phyloP scores from a whole-genome alignment of 2,329 filamentous ascomycete species.

The Emydomyces testavorans region DNA sequence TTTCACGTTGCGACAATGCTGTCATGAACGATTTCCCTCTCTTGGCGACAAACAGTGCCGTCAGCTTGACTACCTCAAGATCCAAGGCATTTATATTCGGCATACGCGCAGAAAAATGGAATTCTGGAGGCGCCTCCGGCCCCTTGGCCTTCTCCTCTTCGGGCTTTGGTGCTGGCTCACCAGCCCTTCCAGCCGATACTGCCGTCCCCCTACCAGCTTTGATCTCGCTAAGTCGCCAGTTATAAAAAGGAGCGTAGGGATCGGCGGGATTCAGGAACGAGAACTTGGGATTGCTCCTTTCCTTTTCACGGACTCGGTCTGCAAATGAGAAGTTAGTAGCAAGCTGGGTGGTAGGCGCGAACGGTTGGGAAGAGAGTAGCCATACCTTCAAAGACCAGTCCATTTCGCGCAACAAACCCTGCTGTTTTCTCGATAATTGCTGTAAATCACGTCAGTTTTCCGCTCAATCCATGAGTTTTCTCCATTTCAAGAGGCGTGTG shows the following conservation, averaged over 20 bases:
- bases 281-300: constrained; percentile 77
- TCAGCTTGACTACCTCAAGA: constrained; percentile 60
- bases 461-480: not conserved
- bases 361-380: not conserved
- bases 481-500: not conserved
- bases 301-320: constrained; percentile 74
- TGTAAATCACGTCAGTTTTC: constrained; percentile 26
- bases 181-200: constrained; percentile 61
- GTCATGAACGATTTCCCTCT: constrained; percentile 90
- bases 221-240: constrained; percentile 82
- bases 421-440: constrained; percentile 85
- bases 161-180: constrained; percentile 46
- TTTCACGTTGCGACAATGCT: constrained; percentile 73
- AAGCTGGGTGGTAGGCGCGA: not conserved
- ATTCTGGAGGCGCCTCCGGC: constrained; percentile 73
- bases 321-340: constrained; percentile 2
- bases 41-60: constrained; percentile 83
- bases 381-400: constrained; percentile 53
- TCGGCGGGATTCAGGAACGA: constrained; percentile 72
- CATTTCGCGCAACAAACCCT: constrained; percentile 67
- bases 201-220: constrained; percentile 69
- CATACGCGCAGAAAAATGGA: constrained; percentile 91
- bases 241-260: constrained; percentile 76
- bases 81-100: constrained; percentile 94
- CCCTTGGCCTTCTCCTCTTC: constrained; percentile 60